Evolutionary conservation across 495 filamentous ascomycete genomes (phyloP).

Genomic region (Parmelia sp.): DNA sequence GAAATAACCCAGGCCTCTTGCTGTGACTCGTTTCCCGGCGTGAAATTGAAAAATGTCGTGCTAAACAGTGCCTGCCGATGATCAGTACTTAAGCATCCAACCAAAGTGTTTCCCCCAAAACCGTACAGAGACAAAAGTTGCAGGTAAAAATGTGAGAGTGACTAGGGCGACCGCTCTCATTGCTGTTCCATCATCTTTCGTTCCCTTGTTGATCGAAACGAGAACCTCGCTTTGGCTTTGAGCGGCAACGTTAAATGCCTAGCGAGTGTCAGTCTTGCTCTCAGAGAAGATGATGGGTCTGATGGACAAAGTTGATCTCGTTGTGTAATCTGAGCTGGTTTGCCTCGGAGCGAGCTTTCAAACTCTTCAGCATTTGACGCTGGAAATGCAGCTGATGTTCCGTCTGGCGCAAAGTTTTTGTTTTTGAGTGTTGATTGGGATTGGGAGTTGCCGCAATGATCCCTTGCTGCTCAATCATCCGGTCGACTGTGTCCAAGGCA

Average conservation of each 20-base stretch:
- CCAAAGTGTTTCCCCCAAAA: neutral
- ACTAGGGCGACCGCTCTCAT: slow-evolving; percentile 33
- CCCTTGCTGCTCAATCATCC: slow-evolving; percentile 26
- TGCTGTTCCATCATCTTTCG: slow-evolving; percentile 28
- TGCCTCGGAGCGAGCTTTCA: neutral
- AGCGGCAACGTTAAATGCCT: neutral
- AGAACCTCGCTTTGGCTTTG: slow-evolving; percentile 18
- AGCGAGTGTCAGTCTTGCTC: neutral
- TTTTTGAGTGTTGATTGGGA: neutral
- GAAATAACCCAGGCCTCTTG: slow-evolving; percentile 3
- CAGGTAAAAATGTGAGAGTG: slow-evolving; percentile 33
- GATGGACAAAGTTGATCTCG: neutral
- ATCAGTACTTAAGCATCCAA: neutral
- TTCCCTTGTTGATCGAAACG: slow-evolving; percentile 24
- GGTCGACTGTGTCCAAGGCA: slow-evolving; percentile 24
- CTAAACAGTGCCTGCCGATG: slow-evolving; percentile 11
- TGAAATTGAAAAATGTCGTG: slow-evolving; percentile 12
- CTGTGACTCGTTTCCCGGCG: neutral
- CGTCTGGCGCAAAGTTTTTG: neutral
- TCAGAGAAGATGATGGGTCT: too few relatives aligned
- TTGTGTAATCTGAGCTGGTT: neutral
- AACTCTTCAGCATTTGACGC: neutral
- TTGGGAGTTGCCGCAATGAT: neutral
- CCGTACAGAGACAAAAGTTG: slow-evolving; percentile 28
- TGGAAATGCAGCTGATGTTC: neutral